Evolutionary conservation across 495 filamentous ascomycete species (phyloP).

Genomic region (Amphirosellinia nigrospora): DNA sequence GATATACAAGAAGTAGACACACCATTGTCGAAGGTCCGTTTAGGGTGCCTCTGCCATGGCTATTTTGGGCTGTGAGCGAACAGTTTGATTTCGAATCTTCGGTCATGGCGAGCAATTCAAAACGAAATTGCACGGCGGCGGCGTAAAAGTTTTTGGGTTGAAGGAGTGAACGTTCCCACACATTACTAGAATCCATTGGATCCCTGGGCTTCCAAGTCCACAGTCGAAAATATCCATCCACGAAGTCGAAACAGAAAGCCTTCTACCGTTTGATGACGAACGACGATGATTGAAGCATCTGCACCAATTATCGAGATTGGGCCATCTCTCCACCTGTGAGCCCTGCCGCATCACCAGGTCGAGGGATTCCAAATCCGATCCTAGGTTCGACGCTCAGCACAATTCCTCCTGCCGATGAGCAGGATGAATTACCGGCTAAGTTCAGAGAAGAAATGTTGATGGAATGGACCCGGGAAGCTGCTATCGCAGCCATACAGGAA

Average conservation of each 20-base stretch:
- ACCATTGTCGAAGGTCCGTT: conserved; percentile 68
- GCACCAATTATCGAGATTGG: conserved; percentile 66
- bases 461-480: conserved; percentile 77
- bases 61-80: conserved; percentile 79
- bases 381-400: conserved; percentile 53
- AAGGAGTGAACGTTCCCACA: conserved; percentile 71
- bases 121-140: conserved; percentile 77
- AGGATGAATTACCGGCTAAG: conserved; percentile 50
- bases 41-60: conserved; percentile 84
- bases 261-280: conserved; percentile 71
- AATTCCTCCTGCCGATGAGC: conserved; percentile 41
- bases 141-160: conserved; percentile 75
- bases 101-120: conserved; percentile 69
- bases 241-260: conserved; percentile 61
- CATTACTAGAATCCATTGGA: conserved; percentile 53
- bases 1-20: conserved; percentile 72
- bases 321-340: conserved; percentile 67
- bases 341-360: conserved; percentile 73
- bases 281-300: conserved; percentile 73
- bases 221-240: conserved; percentile 54
- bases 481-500: conserved; percentile 69
- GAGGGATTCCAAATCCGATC: conserved; percentile 66
- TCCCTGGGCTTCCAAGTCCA: conserved; percentile 54
- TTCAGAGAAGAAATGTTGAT: conserved; percentile 71
- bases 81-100: conserved; percentile 77